Evolutionary conservation across 1,284 basidiomycete genomes (phyloP).

Genomic region (Cutaneotrichosporon sp.): DNA sequence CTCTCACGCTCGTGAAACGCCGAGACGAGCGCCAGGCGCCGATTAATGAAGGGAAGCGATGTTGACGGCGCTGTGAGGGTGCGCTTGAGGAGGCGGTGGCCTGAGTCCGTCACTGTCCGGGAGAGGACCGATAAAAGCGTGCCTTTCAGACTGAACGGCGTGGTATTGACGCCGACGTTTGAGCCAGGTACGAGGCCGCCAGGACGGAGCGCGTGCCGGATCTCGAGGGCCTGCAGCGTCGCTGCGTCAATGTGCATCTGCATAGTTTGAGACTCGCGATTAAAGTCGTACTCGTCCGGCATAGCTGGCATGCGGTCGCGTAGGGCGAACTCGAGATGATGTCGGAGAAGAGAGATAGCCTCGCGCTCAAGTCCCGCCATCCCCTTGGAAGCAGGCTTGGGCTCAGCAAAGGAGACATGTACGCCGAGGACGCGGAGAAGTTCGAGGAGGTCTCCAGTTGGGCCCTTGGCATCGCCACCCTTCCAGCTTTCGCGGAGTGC

Average conservation of each 20-base stretch:
- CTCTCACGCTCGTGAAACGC: constrained; percentile 63
- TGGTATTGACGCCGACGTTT: background rate
- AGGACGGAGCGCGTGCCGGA: constrained; percentile 69
- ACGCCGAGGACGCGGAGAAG: constrained; percentile 34
- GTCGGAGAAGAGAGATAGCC: constrained; percentile 64
- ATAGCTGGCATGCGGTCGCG: constrained; percentile 72
- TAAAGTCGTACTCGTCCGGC: constrained; percentile 52
- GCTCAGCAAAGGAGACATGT: constrained; percentile 40
- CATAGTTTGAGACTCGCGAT: constrained; percentile 56
- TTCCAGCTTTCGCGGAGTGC: constrained; percentile 46
- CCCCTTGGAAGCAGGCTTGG: background rate
- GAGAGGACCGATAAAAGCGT: constrained; percentile 73
- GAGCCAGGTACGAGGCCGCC: constrained; percentile 54
- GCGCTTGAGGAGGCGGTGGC: constrained; percentile 63
- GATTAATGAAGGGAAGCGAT: constrained; percentile 64
- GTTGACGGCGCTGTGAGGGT: constrained; percentile 61
- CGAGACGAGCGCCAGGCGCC: constrained; percentile 72
- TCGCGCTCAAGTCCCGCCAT: constrained; percentile 11
- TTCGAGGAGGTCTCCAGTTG: constrained; percentile 1
- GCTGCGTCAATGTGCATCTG: constrained; percentile 87
- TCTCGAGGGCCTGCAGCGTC: constrained; percentile 83
- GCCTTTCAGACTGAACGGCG: constrained; percentile 41
- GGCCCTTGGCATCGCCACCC: background rate
- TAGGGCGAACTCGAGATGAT: constrained; percentile 65
- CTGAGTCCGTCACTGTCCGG: constrained; percentile 72